phyloP scores from a whole-genome alignment of 202 grass and related monocot species.

The Elaeis oleifera region DNA sequence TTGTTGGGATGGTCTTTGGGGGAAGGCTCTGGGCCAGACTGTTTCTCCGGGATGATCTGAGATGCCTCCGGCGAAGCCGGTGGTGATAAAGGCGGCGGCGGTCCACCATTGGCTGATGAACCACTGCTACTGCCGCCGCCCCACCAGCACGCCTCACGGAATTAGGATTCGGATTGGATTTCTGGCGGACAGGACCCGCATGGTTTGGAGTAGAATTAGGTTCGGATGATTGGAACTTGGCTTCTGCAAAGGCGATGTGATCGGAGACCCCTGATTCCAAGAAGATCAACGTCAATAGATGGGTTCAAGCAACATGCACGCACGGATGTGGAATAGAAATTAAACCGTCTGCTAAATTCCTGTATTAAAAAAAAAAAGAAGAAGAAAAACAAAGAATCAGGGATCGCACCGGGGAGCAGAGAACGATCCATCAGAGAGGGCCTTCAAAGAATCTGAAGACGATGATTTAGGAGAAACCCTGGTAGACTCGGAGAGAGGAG shows the following conservation, averaged over 20 bases:
- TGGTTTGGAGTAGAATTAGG: constrained; percentile 22
- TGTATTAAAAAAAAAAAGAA: constrained; percentile 1
- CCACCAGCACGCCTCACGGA: neutral
- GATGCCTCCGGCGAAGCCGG: neutral
- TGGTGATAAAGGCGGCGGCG: neutral
- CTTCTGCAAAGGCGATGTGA: constrained; percentile 14
- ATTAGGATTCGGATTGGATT: constrained; percentile 3
- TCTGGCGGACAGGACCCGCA: constrained; percentile 16
- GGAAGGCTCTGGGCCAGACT: neutral
- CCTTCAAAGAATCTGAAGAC: constrained; percentile 47
- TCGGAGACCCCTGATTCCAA: constrained; percentile 32
- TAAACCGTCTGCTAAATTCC: neutral
- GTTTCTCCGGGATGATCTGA: neutral
- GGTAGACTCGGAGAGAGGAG: constrained; percentile 33
- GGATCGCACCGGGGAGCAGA: constrained; percentile 29
- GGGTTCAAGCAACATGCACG: too few species aligned
- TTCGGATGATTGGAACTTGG: constrained; percentile 28
- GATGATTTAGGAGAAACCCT: constrained; percentile 30
- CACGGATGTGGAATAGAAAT: constrained; percentile 1
- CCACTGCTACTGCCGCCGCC: constrained; percentile 9
- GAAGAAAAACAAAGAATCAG: neutral
- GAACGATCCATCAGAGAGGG: constrained; percentile 39
- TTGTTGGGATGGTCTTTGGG: neutral
- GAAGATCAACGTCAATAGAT: neutral
- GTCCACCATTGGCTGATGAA: neutral